Evolutionary conservation across 225 moss, liverwort and hornwort genomes (phyloP).

Genomic region (Bryum argenteum): DNA sequence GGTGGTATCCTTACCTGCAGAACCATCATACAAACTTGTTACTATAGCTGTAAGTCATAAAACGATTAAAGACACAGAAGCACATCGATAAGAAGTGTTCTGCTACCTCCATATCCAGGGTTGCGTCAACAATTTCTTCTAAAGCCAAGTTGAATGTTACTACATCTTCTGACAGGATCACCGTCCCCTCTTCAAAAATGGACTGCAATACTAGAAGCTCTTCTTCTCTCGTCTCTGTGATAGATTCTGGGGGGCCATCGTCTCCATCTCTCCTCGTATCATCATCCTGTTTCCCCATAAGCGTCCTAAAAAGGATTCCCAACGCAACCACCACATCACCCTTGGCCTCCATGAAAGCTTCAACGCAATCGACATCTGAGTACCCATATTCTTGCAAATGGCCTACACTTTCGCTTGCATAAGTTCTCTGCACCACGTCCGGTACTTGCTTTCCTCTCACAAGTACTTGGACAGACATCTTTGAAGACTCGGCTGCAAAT

Average conservation of each 20-base stretch:
- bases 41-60: not conserved
- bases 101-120: slow-evolving; percentile 73
- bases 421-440: slow-evolving; percentile 21
- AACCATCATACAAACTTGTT: not conserved
- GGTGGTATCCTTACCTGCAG: slow-evolving; percentile 64
- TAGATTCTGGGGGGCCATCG: slow-evolving; percentile 23
- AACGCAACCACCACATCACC: slow-evolving; percentile 67
- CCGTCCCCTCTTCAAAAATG: slow-evolving; percentile 59
- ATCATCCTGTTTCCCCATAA: slow-evolving; percentile 34
- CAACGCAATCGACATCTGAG: slow-evolving; percentile 50
- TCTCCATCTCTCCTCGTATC: slow-evolving; percentile 18
- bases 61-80: slow-evolving; percentile 12
- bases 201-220: slow-evolving; percentile 63
- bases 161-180: slow-evolving; percentile 47
- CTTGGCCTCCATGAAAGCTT: slow-evolving; percentile 53
- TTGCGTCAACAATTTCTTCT: slow-evolving; percentile 34
- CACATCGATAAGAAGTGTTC: not conserved
- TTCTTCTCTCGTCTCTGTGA: slow-evolving; percentile 55
- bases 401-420: slow-evolving; percentile 33
- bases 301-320: slow-evolving; percentile 49
- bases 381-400: slow-evolving; percentile 73
- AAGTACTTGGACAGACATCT: slow-evolving; percentile 83
- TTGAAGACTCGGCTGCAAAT: slow-evolving; percentile 80
- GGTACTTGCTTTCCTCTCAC: slow-evolving; percentile 56
- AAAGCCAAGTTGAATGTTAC: slow-evolving; percentile 47